These are phyloP conservation scores for Laetiporus sulphureus DNA, from an alignment of 1,284 basidiomycete genomes.

Conservation along the genomic window DNA sequence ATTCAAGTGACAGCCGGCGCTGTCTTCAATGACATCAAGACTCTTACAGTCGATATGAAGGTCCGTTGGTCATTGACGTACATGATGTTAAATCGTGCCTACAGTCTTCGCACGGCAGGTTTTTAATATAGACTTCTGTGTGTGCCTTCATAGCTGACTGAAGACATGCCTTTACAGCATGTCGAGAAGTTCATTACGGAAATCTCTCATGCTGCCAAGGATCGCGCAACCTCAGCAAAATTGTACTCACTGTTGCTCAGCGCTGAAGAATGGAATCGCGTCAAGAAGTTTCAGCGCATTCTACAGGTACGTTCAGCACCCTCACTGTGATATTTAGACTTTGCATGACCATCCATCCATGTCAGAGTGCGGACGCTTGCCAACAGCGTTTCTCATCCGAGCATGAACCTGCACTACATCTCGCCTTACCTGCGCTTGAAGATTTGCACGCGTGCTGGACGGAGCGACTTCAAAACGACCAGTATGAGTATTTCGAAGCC, in stretches of 20 bases:
- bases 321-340: not conserved
- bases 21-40: conserved; percentile 2
- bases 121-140: conserved; percentile 14
- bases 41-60: conserved; percentile 32
- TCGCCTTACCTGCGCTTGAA: conserved; percentile 31
- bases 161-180: conserved; percentile 21
- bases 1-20: conserved; percentile 16
- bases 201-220: not conserved
- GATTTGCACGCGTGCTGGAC: too few species aligned
- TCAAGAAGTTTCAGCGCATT: conserved; percentile 1
- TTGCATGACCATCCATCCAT: too few species aligned
- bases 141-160: not conserved
- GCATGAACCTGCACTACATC: conserved; percentile 19
- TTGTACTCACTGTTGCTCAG: not conserved
- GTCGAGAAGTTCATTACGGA: conserved; percentile 2
- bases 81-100: too few species aligned
- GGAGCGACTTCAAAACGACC: conserved; percentile 5
- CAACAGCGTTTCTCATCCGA: conserved; percentile 1
- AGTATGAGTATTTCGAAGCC: conserved; percentile 14
- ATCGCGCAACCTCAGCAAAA: not conserved
- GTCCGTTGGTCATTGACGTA: conserved; percentile 37
- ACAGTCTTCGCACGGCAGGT: conserved; percentile 1
- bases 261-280: not conserved
- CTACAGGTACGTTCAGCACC: not conserved
- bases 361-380: not conserved